Base-by-base conservation (phyloP, 192 early-diverging fungal genomes). In the Gamsiella multidivaricata region DNA sequence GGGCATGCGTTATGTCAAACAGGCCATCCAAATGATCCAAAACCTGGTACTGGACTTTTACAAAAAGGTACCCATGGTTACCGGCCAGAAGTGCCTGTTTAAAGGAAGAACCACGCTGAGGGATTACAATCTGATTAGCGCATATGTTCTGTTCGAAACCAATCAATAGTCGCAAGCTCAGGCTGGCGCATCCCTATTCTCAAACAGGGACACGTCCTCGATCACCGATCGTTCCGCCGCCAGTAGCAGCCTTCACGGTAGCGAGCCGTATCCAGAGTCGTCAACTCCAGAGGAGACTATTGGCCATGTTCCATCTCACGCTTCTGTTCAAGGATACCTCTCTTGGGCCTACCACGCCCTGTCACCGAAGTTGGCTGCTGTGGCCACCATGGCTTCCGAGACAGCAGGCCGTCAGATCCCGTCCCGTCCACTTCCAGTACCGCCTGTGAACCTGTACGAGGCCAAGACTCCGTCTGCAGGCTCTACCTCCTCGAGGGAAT, bases 1-100 rank as follows among this genome's bases (percentile, higher is more conserved):
- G 66, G 74, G 74, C 3, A 69, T 78, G 65, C 51, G 64, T 10
- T 78, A 78, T 22, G 12, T 69, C 47, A 78, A 78, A 37, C 74
- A 62, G 7, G 74, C 59, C 17, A 57, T 78, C 14, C 65, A 78
- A 25, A 18, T 69, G 6, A 4, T 78, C 2, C 74, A 78, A 37
- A 69, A 78, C 41, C 33, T 78, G 10, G 54, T 36, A 3, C 34
- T 68, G 12, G 74, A 78, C 26, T 18, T 78, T n/a, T 78, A 78
- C 60, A 69, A 58, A 29, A 78, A 78, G 65, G 74, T 78, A 55
- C n/a, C 4, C 14, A 10, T 41, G 11, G 17, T 4, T 15, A 2
- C 14, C 8, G n/a, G 14, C 26, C 36, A 32, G 25, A 0, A 9
- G 10, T 18, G 25, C 10, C 49, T 20, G 41, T 42, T 11, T 18